phyloP scores from a whole-genome alignment of 1,284 basidiomycete species.

The Lignosus rhinocerotis region DNA sequence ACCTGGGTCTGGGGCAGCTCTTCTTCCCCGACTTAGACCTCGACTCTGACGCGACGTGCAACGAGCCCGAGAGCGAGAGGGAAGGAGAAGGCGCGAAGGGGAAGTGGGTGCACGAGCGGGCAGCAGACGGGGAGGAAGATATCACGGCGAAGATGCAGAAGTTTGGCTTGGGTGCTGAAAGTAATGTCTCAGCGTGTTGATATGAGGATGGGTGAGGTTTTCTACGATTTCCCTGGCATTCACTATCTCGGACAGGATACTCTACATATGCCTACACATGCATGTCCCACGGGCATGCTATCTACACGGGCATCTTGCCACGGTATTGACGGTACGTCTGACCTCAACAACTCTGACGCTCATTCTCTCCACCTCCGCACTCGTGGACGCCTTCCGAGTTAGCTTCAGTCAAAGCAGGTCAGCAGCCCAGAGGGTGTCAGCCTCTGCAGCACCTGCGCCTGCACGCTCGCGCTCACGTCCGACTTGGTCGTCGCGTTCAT shows the following conservation, averaged over 20 bases:
- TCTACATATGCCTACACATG: neutral
- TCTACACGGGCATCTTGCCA: neutral
- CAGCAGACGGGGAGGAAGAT: neutral
- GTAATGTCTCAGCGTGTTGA: neutral
- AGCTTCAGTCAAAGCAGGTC: conserved; percentile 2
- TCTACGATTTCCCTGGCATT: neutral
- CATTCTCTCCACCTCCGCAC: neutral
- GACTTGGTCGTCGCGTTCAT: conserved; percentile 45
- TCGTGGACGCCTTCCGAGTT: neutral
- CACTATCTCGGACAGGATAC: neutral
- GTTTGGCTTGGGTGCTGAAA: neutral
- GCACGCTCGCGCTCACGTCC: conserved; percentile 43
- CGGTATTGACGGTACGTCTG: neutral
- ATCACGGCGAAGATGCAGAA: neutral
- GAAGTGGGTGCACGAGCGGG: neutral
- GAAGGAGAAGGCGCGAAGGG: neutral
- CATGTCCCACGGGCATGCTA: neutral
- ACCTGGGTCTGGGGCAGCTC: conserved; percentile 72
- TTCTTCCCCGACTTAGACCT: conserved; percentile 48
- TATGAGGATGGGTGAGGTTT: neutral
- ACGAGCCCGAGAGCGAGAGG: conserved; percentile 5
- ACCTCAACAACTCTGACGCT: neutral
- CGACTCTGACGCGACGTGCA: conserved; percentile 16
- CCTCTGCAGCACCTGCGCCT: conserved; percentile 40
- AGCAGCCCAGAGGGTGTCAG: conserved; percentile 22